Evolutionary conservation across 441 rosid species (phyloP).

Genomic region (Pelargonium citronellum): DNA sequence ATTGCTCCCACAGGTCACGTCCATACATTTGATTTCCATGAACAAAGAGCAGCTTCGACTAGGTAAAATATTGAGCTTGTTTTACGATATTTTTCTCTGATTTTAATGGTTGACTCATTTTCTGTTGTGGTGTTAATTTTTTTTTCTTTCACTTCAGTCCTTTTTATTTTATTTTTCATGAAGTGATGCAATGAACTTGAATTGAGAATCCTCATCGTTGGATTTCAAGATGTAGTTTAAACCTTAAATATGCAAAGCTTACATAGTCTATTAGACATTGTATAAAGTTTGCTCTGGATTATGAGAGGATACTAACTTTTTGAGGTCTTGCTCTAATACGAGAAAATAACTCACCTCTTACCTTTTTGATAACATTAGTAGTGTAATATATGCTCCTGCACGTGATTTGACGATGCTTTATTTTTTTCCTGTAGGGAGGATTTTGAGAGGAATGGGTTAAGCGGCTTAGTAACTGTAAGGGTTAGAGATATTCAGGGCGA

Average conservation of each 20-base stretch:
- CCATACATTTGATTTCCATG: conserved; percentile 88
- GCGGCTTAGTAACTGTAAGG: conserved; percentile 61
- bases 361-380: neutral
- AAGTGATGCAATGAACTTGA: neutral
- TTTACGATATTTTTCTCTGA: neutral
- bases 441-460: conserved; percentile 69
- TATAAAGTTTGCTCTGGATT: neutral
- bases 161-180: neutral
- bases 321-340: neutral
- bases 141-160: neutral
- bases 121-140: neutral
- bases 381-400: neutral
- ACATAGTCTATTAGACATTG: neutral
- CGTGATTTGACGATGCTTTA: neutral
- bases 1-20: conserved; percentile 84
- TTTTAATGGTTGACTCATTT: neutral
- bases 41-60: conserved; percentile 81
- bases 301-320: neutral
- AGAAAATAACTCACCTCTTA: neutral
- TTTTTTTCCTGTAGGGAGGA: conserved; percentile 48
- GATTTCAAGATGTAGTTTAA: neutral
- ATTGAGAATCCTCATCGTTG: neutral
- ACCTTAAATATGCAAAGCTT: neutral
- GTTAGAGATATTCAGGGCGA: conserved; percentile 80
- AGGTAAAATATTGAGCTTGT: conserved; percentile 39